Base-by-base conservation (phyloP, 2,329 filamentous ascomycete species). In the Dactylella cylindrospora region DNA sequence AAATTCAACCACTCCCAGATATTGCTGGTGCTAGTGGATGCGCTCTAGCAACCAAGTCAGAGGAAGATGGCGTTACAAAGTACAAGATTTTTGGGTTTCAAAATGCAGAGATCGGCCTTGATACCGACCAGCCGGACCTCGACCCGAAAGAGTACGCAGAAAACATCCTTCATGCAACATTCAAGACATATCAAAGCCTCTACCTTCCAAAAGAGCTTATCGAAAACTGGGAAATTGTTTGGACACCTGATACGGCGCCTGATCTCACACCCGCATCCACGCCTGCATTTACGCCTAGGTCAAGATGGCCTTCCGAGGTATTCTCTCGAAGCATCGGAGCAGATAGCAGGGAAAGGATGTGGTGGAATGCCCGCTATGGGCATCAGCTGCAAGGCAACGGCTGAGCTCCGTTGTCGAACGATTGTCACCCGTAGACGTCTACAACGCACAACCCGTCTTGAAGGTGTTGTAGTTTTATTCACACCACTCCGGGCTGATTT, bases 1-100 rank as follows among this genome's bases (percentile, higher is more conserved):
- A 12, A 20, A 10, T 3, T 9, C 22, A 23, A 31, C n/a, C 8
- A n/a, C 23, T 57, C 10, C 44, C 36, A 2, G 36, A 46, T 8
- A 47, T 57, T n/a, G 8, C 10, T 5, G 52, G 52, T 20, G 52
- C 43, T 3, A 57, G 52, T 13, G 52, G 52, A 9, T 57, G 52
- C 12, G 44, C 52, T 15, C 20, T 57, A 7, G 52, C 52, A 8
- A 9, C 38, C 5, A 57, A 57, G 32, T 33, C 15, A 2, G 15
- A 31, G 5, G 26, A 6, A 28, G 29, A 31, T 5, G 29, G 23
- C 1, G 33, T 31, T 8, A 22, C 28, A 6, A 35, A 36, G 6
- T 57, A 57, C 22, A 43, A 33, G 15, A 32, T 57, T 8, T 50
- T 57, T 26, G 52, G 44, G 22, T 57, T 57, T n/a, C 52, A 57